Evolutionary conservation across 2,329 filamentous ascomycete species (phyloP).

Genomic region (Diplodia scrobiculata): DNA sequence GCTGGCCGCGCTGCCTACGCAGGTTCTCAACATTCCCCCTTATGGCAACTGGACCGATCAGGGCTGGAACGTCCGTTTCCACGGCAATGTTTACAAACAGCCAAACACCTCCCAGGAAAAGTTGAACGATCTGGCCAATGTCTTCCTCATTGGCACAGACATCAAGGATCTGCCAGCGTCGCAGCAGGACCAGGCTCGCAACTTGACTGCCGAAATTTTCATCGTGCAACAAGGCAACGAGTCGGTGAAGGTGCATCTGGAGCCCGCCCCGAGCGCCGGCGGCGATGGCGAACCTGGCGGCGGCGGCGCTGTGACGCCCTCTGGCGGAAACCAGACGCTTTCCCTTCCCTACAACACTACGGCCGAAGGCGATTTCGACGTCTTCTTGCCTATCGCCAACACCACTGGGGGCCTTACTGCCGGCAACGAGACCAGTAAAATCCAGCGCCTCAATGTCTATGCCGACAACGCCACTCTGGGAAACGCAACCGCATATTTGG

Average conservation of each 20-base stretch:
- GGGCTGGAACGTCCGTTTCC: constrained; percentile 75
- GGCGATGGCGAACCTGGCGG: constrained; percentile 53
- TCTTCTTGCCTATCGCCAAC: constrained; percentile 65
- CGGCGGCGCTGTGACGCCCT: constrained; percentile 54
- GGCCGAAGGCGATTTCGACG: constrained; percentile 69
- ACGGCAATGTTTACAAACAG: constrained; percentile 80
- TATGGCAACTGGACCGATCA: constrained; percentile 75
- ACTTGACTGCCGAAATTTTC: constrained; percentile 71
- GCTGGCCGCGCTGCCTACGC: constrained; percentile 64
- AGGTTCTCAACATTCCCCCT: constrained; percentile 69
- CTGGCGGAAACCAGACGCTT: constrained; percentile 64
- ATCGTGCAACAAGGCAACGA: constrained; percentile 70
- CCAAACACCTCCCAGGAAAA: constrained; percentile 67
- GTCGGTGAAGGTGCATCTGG: constrained; percentile 65
- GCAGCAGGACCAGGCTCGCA: constrained; percentile 69
- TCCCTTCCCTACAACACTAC: constrained; percentile 68
- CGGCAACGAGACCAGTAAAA: constrained; percentile 64
- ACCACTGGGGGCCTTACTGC: constrained; percentile 58
- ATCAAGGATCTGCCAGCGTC: constrained; percentile 61
- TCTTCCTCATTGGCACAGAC: constrained; percentile 67
- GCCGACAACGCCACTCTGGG: constrained; percentile 65
- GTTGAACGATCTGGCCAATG: constrained; percentile 68
- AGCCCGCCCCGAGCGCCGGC: constrained; percentile 60
- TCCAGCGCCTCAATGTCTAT: constrained; percentile 71
- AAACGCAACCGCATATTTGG: constrained; percentile 75